Evolutionary conservation across 1,284 basidiomycete genomes (phyloP).

Genomic region (Trametes pubescens): DNA sequence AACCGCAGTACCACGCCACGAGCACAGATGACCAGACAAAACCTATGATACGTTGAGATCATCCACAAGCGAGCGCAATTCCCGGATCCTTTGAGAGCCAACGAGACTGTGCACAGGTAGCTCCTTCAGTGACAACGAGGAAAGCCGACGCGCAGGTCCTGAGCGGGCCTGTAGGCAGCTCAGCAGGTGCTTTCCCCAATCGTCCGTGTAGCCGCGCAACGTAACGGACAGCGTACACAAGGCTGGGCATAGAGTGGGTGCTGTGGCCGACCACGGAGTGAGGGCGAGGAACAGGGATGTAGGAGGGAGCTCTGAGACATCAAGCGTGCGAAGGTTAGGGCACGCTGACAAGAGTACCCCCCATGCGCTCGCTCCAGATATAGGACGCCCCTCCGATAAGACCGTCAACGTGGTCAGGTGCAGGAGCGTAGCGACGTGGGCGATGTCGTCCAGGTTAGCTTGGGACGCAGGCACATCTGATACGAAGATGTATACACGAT

Average conservation of each 20-base stretch:
- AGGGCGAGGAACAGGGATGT: too few species aligned
- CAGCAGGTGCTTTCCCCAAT: too few species aligned
- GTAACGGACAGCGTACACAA: neutral
- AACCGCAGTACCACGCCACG: too few species aligned
- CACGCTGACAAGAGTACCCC: too few species aligned
- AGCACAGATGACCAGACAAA: neutral
- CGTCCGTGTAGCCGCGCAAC: neutral
- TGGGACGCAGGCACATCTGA: neutral
- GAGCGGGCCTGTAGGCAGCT: too few species aligned
- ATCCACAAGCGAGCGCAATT: neutral
- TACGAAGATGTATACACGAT: neutral
- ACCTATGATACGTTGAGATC: neutral
- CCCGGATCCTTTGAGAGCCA: neutral
- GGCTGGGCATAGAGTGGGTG: neutral
- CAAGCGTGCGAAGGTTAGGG: too few species aligned
- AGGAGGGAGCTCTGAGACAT: too few species aligned
- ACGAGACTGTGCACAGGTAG: too few species aligned
- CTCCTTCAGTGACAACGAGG: too few species aligned
- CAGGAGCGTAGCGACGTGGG: neutral
- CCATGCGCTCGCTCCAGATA: neutral
- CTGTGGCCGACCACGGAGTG: too few species aligned
- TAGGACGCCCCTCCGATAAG: too few species aligned
- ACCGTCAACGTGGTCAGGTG: too few species aligned
- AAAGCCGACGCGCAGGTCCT: neutral
- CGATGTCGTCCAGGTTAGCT: neutral